Evolutionary conservation across 495 filamentous ascomycete species (phyloP).

Genomic region (Pseudomonodictys pantanalensis): DNA sequence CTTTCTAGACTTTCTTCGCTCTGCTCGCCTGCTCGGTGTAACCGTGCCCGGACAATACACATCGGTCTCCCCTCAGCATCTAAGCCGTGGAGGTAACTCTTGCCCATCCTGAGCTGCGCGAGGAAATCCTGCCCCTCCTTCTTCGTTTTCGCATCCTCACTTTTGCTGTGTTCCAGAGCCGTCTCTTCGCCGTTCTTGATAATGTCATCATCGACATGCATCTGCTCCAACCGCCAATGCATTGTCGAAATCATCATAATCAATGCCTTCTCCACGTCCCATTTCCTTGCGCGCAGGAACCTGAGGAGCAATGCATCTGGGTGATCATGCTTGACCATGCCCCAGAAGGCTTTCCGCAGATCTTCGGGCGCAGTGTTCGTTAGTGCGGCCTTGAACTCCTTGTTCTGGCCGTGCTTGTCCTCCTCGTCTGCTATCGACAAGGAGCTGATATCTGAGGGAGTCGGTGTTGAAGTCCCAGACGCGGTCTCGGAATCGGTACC

Average conservation of each 20-base stretch:
- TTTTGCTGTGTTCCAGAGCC: conserved; percentile 59
- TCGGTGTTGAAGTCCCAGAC: conserved; percentile 28
- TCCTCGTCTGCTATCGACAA: conserved; percentile 54
- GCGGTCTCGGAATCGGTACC: conserved; percentile 39
- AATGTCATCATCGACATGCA: conserved; percentile 83
- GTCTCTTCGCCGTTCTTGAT: conserved; percentile 73
- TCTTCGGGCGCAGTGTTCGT: conserved; percentile 71
- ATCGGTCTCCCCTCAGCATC: conserved; percentile 86
- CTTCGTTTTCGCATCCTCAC: conserved; percentile 52
- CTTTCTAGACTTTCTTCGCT: conserved; percentile 73
- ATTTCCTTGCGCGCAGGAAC: conserved; percentile 90
- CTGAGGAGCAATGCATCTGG: conserved; percentile 84
- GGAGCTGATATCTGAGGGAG: conserved; percentile 35
- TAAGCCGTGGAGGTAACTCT: conserved; percentile 85
- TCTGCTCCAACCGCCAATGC: conserved; percentile 79
- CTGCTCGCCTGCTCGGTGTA: conserved; percentile 82
- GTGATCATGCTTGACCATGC: conserved; percentile 93
- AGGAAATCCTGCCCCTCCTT: conserved; percentile 80
- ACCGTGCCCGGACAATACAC: conserved; percentile 75
- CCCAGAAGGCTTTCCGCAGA: conserved; percentile 82
- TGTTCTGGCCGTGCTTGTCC: conserved; percentile 90
- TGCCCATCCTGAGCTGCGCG: conserved; percentile 82
- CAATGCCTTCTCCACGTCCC: conserved; percentile 89
- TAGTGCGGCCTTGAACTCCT: conserved; percentile 78
- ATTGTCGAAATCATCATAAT: conserved; percentile 94